Conservation (phyloP, 2,329 filamentous ascomycete species). For the Capronia coronata region DNA sequence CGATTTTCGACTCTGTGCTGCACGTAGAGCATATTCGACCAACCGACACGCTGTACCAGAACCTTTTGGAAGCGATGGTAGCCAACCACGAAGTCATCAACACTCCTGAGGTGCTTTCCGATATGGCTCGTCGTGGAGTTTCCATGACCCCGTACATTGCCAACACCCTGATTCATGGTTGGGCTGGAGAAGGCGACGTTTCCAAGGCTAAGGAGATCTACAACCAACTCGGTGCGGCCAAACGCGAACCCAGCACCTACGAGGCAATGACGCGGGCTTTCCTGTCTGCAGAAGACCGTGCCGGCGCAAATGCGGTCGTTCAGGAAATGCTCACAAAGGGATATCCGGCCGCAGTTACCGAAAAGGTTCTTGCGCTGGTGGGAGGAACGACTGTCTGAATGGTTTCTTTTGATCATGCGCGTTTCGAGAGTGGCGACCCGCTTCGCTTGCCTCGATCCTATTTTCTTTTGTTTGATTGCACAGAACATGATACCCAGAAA, state of each 20-base stretch:
- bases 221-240: constrained; percentile 65
- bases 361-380: constrained; percentile 88
- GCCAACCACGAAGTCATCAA: constrained; percentile 80
- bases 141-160: constrained; percentile 96
- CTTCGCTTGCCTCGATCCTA: constrained; percentile 19
- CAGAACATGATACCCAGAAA: constrained; percentile 23
- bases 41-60: constrained; percentile 87
- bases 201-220: constrained; percentile 73
- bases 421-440: constrained; percentile 20
- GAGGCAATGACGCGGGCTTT: constrained; percentile 97
- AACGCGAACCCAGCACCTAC: constrained; percentile 93
- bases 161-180: constrained; percentile 95
- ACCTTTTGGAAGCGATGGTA: constrained; percentile 94
- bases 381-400: constrained; percentile 35
- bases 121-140: constrained; percentile 68
- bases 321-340: constrained; percentile 85
- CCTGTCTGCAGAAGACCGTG: constrained; percentile 73
- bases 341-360: constrained; percentile 84
- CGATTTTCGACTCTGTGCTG: constrained; percentile 75
- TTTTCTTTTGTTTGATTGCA: constrained; percentile 17
- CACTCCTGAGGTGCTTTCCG: constrained; percentile 64
- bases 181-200: constrained; percentile 79
- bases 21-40: constrained; percentile 59
- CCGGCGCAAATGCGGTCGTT: constrained; percentile 69
- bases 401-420: neutral